phyloP scores from a whole-genome alignment of 2,329 filamentous ascomycete species.

The Penicillium paneum region DNA sequence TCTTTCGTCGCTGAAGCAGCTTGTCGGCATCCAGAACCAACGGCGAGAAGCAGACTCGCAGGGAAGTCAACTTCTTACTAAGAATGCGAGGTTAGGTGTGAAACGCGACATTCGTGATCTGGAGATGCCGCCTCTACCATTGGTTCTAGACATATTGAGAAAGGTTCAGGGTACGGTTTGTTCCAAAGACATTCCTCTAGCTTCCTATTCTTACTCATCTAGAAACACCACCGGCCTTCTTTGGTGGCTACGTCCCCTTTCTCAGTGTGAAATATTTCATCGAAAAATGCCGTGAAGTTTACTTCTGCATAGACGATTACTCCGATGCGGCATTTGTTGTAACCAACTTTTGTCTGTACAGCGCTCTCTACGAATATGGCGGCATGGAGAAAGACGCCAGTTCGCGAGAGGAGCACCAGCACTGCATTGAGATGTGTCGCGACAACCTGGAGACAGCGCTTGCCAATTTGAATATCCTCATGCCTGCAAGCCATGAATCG shows the following conservation, averaged over 20 bases:
- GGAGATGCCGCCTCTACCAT: conserved; percentile 36
- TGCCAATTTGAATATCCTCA: conserved; percentile 53
- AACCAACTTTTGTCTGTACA: conserved; percentile 39
- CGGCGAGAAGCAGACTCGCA: conserved; percentile 22
- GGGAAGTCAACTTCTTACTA: conserved; percentile 28
- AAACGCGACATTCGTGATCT: conserved; percentile 33
- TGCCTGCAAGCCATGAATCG: conserved; percentile 55
- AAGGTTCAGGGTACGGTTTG: conserved; percentile 32
- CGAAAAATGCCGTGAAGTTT: conserved; percentile 42
- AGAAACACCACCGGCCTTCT: conserved; percentile 24
- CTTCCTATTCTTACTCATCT: not conserved
- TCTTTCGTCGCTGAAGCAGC: conserved; percentile 38
- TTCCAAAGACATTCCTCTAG: not conserved
- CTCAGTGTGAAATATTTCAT: conserved; percentile 35
- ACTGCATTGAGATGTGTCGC: conserved; percentile 38
- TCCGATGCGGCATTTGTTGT: conserved; percentile 41
- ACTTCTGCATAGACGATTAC: conserved; percentile 44
- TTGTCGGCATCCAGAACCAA: conserved; percentile 39
- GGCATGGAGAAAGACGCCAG: conserved; percentile 19
- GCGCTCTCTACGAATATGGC: conserved; percentile 36
- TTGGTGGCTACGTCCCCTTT: conserved; percentile 34
- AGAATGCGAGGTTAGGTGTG: conserved; percentile 17
- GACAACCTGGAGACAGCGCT: conserved; percentile 47
- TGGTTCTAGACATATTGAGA: conserved; percentile 34
- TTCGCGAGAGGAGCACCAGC: conserved; percentile 25